These are phyloP conservation scores for Astragalus glycyphyllos DNA, from an alignment of 306 rosid genomes.

Conservation along the genomic window DNA sequence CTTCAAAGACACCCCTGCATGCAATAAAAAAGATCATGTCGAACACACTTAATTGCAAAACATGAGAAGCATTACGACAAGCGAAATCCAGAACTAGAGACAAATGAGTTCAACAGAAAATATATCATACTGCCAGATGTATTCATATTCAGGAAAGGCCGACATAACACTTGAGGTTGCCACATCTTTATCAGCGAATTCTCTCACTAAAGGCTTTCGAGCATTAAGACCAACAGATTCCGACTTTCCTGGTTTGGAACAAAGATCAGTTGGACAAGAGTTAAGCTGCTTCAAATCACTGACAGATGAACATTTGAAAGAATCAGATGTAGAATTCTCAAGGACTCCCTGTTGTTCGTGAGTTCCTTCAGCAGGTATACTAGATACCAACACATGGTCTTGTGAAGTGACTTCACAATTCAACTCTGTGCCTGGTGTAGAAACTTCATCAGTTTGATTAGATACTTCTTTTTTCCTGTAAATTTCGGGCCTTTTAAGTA, in stretches of 20 bases:
- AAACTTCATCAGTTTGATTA: constrained; percentile 63
- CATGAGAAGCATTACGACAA: constrained; percentile 15
- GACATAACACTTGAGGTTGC: constrained; percentile 47
- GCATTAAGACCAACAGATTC: constrained; percentile 44
- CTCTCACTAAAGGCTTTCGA: constrained; percentile 56
- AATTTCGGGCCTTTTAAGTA: constrained; percentile 83
- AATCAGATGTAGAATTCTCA: constrained; percentile 52
- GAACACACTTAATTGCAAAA: constrained; percentile 30
- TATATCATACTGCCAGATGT: constrained; percentile 83
- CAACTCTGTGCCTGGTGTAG: constrained; percentile 54
- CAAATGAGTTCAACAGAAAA: constrained; percentile 41
- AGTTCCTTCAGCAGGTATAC: constrained; percentile 52
- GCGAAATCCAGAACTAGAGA: constrained; percentile 33
- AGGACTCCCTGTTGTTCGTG: constrained; percentile 52
- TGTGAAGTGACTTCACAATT: constrained; percentile 57
- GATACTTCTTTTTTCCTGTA: constrained; percentile 69
- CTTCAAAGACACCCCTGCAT: constrained; percentile 88
- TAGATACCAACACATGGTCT: constrained; percentile 52
- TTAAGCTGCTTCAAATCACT: constrained; percentile 48
- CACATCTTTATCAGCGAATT: constrained; percentile 50
- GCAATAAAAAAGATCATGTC: constrained; percentile 41
- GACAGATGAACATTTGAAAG: constrained; percentile 47
- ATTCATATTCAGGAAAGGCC: constrained; percentile 84
- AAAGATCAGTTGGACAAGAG: constrained; percentile 44
- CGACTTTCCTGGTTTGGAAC: constrained; percentile 50